Evolutionary conservation across 202 grass and related monocot species (phyloP).

Genomic region (Musa balbisiana): DNA sequence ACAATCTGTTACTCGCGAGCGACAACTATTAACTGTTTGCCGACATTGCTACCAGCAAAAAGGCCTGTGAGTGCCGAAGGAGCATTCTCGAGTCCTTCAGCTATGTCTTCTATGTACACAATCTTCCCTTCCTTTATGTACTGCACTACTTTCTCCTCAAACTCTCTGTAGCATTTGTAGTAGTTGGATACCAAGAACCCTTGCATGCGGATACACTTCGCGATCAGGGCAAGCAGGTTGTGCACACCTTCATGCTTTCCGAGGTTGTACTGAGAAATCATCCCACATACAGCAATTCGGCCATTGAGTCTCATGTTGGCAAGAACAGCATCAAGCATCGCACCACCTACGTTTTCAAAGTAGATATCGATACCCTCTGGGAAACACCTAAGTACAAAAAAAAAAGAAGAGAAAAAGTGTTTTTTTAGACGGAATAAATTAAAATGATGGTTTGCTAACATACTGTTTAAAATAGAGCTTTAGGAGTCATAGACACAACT

Average conservation of each 20-base stretch:
- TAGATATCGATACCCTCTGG: slow-evolving; percentile 56
- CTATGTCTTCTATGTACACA: slow-evolving; percentile 33
- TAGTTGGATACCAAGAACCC: slow-evolving; percentile 22
- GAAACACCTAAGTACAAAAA: slow-evolving; percentile 24
- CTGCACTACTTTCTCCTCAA: slow-evolving; percentile 26
- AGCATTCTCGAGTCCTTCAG: slow-evolving; percentile 30
- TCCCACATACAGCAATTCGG: slow-evolving; percentile 38
- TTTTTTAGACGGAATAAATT: neutral
- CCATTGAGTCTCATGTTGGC: slow-evolving; percentile 20
- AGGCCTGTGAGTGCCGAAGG: slow-evolving; percentile 29
- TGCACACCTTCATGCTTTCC: slow-evolving; percentile 20
- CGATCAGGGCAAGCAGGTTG: slow-evolving; percentile 18
- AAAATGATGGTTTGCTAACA: neutral
- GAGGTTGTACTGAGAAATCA: slow-evolving; percentile 57
- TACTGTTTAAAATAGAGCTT: too few relatives aligned
- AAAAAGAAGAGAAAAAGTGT: neutral
- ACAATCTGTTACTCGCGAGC: slow-evolving; percentile 13
- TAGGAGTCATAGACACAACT: too few relatives aligned
- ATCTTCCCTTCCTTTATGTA: slow-evolving; percentile 36
- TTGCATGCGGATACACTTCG: slow-evolving; percentile 32
- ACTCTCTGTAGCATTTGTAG: slow-evolving; percentile 21
- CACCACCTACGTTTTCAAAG: slow-evolving; percentile 45
- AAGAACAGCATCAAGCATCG: slow-evolving; percentile 42
- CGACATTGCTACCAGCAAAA: slow-evolving; percentile 43
- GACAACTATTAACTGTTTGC: slow-evolving; percentile 34